Conservation (phyloP, 75 land plant genomes). For the Cunninghamia lanceolata region DNA sequence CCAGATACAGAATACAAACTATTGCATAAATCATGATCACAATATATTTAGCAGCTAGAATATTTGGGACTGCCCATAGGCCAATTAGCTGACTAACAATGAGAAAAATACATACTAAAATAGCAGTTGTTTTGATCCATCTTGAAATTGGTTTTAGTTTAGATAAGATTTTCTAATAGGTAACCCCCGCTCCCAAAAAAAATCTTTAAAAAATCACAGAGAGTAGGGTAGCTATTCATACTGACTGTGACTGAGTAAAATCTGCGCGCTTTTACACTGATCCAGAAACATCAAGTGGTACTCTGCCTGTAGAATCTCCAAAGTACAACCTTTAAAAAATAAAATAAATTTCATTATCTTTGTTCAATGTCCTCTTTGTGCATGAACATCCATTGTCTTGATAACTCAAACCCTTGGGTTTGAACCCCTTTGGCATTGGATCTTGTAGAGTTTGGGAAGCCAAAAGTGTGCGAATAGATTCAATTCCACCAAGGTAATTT, state of each 20-base stretch:
- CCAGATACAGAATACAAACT: not conserved
- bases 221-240: not conserved
- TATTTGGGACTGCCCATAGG: not conserved
- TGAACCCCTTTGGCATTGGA: no score
- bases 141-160: not conserved
- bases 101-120: not conserved
- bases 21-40: not conserved
- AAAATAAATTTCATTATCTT: no score
- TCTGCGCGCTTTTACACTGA: not conserved
- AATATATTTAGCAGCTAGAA: not conserved
- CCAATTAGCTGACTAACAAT: not conserved
- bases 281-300: not conserved
- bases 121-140: not conserved
- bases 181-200: not conserved
- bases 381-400: no score
- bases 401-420: no score
- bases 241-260: not conserved
- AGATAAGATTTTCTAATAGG: not conserved
- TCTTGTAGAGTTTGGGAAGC: no score
- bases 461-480: no score
- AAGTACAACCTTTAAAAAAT: no score
- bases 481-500: no score
- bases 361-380: no score
- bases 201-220: not conserved
- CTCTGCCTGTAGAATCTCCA: no score